Conservation (phyloP, 2,329 filamentous ascomycete species). For the Aureobasidium sp. region DNA sequence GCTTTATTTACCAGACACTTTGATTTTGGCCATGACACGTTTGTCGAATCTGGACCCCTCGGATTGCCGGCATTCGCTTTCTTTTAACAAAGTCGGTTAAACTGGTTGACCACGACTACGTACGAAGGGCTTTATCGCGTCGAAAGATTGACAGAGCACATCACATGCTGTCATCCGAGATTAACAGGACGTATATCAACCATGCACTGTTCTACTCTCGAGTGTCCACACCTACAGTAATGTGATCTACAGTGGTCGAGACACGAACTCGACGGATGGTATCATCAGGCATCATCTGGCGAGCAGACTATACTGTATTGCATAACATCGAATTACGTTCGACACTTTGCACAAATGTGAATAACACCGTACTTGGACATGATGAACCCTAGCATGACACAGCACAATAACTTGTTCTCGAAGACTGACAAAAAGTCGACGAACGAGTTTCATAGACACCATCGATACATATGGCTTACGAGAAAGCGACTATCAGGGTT, state of each 20-base stretch:
- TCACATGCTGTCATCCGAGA: not conserved
- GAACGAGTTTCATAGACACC: not conserved
- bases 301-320: not conserved
- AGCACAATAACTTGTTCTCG: not conserved
- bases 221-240: not conserved
- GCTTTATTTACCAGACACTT: not conserved
- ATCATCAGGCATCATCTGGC: not conserved
- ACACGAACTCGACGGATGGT: not conserved
- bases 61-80: constrained; percentile 2
- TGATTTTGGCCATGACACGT: constrained; percentile 1
- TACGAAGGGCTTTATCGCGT: not conserved
- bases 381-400: not conserved
- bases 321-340: not conserved
- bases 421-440: not conserved
- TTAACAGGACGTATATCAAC: not conserved
- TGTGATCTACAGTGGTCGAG: not conserved
- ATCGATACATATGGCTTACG: not conserved
- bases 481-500: not conserved
- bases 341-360: not conserved
- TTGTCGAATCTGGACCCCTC: not conserved
- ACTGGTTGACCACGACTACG: constrained; percentile 7
- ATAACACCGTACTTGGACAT: not conserved
- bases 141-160: not conserved
- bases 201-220: not conserved
- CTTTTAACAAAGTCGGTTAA: constrained; percentile 7